Conservation (phyloP, 345 rosid genomes). For the Draba incana region DNA sequence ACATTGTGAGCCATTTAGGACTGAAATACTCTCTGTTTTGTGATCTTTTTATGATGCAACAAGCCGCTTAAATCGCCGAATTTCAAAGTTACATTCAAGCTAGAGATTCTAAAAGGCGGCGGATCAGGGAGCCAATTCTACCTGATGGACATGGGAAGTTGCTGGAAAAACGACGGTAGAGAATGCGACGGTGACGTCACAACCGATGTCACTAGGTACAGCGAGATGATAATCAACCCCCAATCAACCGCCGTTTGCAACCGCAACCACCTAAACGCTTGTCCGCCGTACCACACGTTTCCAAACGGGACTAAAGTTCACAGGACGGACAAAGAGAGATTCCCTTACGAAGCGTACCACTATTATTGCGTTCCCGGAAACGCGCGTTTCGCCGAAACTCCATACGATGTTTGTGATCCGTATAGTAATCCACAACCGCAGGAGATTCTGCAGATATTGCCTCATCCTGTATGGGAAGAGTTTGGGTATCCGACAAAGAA, state of each 20-base stretch:
- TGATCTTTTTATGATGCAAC: not conserved
- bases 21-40: constrained; percentile 35
- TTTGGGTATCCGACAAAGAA: constrained; percentile 53
- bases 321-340: constrained; percentile 41
- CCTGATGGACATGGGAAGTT: constrained; percentile 53
- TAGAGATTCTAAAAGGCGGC: constrained; percentile 54
- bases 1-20: not conserved
- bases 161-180: constrained; percentile 65
- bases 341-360: constrained; percentile 55
- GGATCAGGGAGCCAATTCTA: constrained; percentile 54
- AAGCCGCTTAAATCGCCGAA: constrained; percentile 55
- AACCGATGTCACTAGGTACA: constrained; percentile 55
- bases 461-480: constrained; percentile 54
- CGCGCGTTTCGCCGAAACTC: constrained; percentile 47
- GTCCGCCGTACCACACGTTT: constrained; percentile 52
- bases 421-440: constrained; percentile 63
- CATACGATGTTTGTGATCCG: constrained; percentile 49
- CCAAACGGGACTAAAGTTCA: constrained; percentile 43
- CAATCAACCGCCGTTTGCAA: constrained; percentile 40
- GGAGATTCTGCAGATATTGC: constrained; percentile 55
- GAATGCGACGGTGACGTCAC: constrained; percentile 54
- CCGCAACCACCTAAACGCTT: constrained; percentile 41
- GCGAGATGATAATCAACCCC: constrained; percentile 54
- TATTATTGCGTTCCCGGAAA: constrained; percentile 53
- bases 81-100: constrained; percentile 51